Percentiles rank a stretch among this genome's conserved stretches.
Evolutionary conservation across 805 yeast genomes (phyloP).

Genomic region (Candida railenensis): DNA sequence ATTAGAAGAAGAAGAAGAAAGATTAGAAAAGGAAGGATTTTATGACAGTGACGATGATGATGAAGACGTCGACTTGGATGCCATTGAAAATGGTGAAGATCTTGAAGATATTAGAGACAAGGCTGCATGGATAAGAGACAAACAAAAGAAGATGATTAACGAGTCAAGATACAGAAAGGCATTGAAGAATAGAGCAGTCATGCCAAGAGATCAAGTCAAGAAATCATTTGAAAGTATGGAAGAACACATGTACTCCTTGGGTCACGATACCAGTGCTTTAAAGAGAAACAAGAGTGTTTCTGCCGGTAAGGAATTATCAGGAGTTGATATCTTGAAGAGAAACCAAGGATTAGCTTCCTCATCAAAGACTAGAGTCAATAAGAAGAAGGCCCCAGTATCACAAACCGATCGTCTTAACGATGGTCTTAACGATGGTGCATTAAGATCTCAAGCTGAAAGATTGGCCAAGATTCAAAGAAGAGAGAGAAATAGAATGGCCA

Average conservation of each 20-base stretch:
- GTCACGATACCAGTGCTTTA: slow-evolving; percentile 78
- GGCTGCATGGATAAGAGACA: slow-evolving; percentile 94
- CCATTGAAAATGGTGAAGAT: slow-evolving; percentile 51
- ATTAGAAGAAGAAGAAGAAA: slow-evolving; percentile 95
- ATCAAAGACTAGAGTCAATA: slow-evolving; percentile 31
- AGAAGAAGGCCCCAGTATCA: slow-evolving; percentile 46
- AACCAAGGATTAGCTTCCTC: slow-evolving; percentile 44
- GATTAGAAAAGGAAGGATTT: slow-evolving; percentile 90
- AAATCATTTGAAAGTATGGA: slow-evolving; percentile 80
- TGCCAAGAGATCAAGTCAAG: slow-evolving; percentile 87
- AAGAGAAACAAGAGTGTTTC: slow-evolving; percentile 33
- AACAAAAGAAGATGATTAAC: slow-evolving; percentile 89
- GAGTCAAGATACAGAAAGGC: slow-evolving; percentile 87
- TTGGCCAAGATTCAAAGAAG: slow-evolving; percentile 87
- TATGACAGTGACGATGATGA: slow-evolving; percentile 78
- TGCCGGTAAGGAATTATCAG: slow-evolving; percentile 48
- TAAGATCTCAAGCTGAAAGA: slow-evolving; percentile 83
- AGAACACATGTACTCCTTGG: slow-evolving; percentile 83
- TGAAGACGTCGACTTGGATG: slow-evolving; percentile 24
- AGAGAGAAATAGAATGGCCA: slow-evolving; percentile 87
- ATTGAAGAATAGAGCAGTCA: slow-evolving; percentile 78
- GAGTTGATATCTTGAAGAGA: slow-evolving; percentile 77
- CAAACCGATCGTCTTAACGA: slow-evolving; percentile 83
- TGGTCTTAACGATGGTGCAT: slow-evolving; percentile 80
- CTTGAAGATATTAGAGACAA: slow-evolving; percentile 72